Percentiles rank a stretch among this genome's conserved stretches.
These are phyloP conservation scores for Helotiales sp. DNA, from an alignment of 2,329 filamentous ascomycete genomes.

Conservation along the genomic window DNA sequence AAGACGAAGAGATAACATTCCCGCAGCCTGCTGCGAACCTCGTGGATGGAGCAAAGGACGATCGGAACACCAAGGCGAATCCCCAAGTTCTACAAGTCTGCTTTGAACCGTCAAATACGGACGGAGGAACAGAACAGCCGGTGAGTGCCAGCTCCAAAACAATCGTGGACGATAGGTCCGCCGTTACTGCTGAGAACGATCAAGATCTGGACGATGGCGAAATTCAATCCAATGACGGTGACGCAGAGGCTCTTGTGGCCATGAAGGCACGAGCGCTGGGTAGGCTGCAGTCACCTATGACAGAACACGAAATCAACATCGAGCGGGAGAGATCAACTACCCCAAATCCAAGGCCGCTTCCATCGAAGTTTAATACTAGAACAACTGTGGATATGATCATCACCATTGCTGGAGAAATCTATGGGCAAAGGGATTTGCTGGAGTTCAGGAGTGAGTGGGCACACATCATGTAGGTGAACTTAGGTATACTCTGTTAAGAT, in stretches of 20 bases:
- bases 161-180: not conserved
- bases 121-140: not conserved
- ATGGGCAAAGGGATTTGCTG: conserved; percentile 84
- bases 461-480: conserved; percentile 12
- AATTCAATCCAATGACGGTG: not conserved
- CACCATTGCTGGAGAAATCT: conserved; percentile 83
- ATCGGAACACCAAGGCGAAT: not conserved
- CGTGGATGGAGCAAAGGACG: conserved; percentile 11
- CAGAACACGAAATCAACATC: conserved; percentile 12
- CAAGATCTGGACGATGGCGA: not conserved
- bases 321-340: conserved; percentile 8
- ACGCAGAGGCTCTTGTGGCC: not conserved
- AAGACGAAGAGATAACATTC: conserved; percentile 25
- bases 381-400: conserved; percentile 92
- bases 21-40: conserved; percentile 15
- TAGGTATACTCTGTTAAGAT: conserved; percentile 3
- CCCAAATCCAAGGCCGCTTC: not conserved
- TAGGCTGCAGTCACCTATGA: not conserved
- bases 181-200: not conserved
- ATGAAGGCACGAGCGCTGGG: not conserved
- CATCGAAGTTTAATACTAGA: conserved; percentile 37
- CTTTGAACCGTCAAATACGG: conserved; percentile 6
- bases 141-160: not conserved
- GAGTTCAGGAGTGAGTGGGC: conserved; percentile 64
- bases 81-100: not conserved